These are phyloP conservation scores for Saturnispora ahearnii DNA, from an alignment of 805 yeast genomes.

Conservation along the genomic window DNA sequence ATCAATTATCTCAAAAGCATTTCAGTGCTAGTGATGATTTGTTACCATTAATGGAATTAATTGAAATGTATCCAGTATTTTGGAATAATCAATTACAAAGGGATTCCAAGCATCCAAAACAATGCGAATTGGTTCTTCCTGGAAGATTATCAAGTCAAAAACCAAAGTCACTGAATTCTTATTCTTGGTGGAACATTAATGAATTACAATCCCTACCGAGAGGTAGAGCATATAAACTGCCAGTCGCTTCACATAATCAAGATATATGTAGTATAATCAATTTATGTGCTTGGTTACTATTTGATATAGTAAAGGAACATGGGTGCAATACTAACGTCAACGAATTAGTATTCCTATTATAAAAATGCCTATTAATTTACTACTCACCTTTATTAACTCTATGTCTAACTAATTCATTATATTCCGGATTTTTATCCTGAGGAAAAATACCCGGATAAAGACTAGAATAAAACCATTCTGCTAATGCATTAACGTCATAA, in stretches of 20 bases:
- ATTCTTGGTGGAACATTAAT: conserved; percentile 4
- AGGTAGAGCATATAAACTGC: conserved; percentile 4
- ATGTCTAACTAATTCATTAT: conserved; percentile 19
- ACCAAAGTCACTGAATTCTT: background rate
- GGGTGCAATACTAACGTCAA: conserved; percentile 1
- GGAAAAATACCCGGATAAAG: conserved; percentile 16
- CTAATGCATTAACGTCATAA: conserved; percentile 27
- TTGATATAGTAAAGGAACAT: conserved; percentile 4
- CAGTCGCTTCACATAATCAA: conserved; percentile 1
- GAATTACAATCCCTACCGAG: background rate
- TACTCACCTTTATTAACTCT: conserved; percentile 21
- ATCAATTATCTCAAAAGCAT: conserved; percentile 1
- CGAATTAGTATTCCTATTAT: conserved; percentile 2
- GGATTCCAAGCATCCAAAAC: background rate
- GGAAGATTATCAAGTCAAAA: conserved; percentile 2
- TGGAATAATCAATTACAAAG: conserved; percentile 5
- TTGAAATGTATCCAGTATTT: conserved; percentile 5
- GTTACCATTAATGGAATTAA: conserved; percentile 1
- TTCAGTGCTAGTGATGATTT: background rate
- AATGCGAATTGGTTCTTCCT: conserved; percentile 4
- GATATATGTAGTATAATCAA: conserved; percentile 1
- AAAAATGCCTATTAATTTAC: background rate
- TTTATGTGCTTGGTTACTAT: conserved; percentile 2
- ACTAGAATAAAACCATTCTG: conserved; percentile 27
- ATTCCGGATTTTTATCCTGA: conserved; percentile 17